These are phyloP conservation scores for Talaromyces sp. DNA, from an alignment of 2,329 filamentous ascomycete species.

Conservation along the genomic window DNA sequence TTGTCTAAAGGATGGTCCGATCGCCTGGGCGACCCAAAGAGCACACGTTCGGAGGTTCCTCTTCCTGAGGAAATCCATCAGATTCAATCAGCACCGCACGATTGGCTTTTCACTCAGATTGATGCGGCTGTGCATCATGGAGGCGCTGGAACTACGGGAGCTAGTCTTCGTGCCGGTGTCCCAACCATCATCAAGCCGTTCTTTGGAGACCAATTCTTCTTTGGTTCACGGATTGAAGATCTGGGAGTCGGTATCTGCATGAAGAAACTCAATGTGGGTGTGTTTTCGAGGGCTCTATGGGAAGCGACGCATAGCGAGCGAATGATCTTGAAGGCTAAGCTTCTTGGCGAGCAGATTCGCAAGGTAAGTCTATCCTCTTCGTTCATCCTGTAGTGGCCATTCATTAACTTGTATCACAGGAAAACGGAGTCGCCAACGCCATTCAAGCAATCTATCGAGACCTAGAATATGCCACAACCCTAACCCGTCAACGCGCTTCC, in stretches of 20 bases:
- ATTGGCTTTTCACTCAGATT: slow-evolving; percentile 92
- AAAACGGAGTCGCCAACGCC: slow-evolving; percentile 82
- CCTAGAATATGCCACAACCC: slow-evolving; percentile 80
- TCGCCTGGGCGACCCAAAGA: slow-evolving; percentile 58
- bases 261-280: slow-evolving; percentile 80
- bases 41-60: slow-evolving; percentile 59
- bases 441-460: slow-evolving; percentile 93
- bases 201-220: slow-evolving; percentile 98
- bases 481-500: slow-evolving; percentile 61
- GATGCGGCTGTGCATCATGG: slow-evolving; percentile 94
- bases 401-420: slow-evolving; percentile 50
- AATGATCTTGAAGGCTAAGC: slow-evolving; percentile 81
- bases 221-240: slow-evolving; percentile 82
- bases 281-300: slow-evolving; percentile 83
- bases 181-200: slow-evolving; percentile 95
- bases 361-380: slow-evolving; percentile 53
- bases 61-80: slow-evolving; percentile 76
- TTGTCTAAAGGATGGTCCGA: slow-evolving; percentile 97
- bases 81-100: slow-evolving; percentile 88
- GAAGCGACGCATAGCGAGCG: slow-evolving; percentile 82
- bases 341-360: slow-evolving; percentile 81
- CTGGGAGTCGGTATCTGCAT: slow-evolving; percentile 86
- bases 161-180: slow-evolving; percentile 81
- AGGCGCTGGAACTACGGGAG: slow-evolving; percentile 89
- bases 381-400: neutral